phyloP scores from a whole-genome alignment of 495 filamentous ascomycete genomes.

The Extremus antarcticus region DNA sequence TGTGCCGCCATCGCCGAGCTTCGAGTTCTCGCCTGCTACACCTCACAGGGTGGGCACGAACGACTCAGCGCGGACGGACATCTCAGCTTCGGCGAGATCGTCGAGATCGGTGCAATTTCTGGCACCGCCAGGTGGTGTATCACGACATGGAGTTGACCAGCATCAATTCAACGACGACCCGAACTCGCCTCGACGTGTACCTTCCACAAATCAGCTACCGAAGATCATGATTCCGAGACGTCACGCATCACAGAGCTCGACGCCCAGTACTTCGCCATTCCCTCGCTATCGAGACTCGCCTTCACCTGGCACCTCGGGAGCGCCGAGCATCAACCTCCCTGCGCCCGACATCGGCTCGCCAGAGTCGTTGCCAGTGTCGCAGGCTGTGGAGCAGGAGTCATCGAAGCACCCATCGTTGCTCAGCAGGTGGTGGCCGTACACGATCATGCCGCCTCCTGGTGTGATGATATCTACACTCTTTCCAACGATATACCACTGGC shows the following conservation, averaged over 20 bases:
- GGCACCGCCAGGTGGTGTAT: neutral
- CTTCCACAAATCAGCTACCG: conserved; percentile 8
- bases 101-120: neutral
- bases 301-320: conserved; percentile 21
- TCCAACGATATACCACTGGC: conserved; percentile 74
- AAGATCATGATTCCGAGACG: conserved; percentile 16
- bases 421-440: conserved; percentile 58
- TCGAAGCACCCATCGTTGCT: conserved; percentile 11
- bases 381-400: conserved; percentile 13
- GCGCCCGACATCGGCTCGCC: conserved; percentile 37
- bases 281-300: conserved; percentile 41
- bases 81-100: neutral
- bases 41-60: neutral
- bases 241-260: conserved; percentile 4
- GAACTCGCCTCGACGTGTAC: conserved; percentile 8
- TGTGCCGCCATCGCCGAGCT: conserved; percentile 1
- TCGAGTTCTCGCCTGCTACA: conserved; percentile 3
- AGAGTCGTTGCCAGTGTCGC: conserved; percentile 33
- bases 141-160: neutral
- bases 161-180: neutral
- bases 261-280: conserved; percentile 32
- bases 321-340: conserved; percentile 45
- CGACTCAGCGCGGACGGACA: neutral
- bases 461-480: conserved; percentile 68
- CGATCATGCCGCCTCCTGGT: conserved; percentile 55